phyloP scores from a whole-genome alignment of 495 filamentous ascomycete species.

The Penicillium pancosmium region DNA sequence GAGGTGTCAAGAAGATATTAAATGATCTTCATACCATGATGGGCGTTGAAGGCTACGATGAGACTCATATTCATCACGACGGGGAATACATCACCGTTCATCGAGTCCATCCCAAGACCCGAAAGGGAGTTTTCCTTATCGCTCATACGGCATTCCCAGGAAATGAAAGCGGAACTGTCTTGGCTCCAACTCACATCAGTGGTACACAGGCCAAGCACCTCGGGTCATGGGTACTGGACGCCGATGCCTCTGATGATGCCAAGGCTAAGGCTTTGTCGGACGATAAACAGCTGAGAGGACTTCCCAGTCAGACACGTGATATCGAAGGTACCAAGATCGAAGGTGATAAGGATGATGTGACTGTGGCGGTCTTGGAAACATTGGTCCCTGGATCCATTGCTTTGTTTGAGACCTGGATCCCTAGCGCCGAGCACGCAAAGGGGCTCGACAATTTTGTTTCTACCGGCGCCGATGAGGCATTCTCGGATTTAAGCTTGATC shows the following conservation, averaged over 20 bases:
- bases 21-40: slow-evolving; percentile 92
- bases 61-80: slow-evolving; percentile 96
- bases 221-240: slow-evolving; percentile 87
- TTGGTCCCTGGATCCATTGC: slow-evolving; percentile 94
- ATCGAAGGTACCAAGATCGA: slow-evolving; percentile 73
- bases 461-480: slow-evolving; percentile 77
- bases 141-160: slow-evolving; percentile 94
- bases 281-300: slow-evolving; percentile 69
- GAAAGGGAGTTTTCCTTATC: slow-evolving; percentile 92
- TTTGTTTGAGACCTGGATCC: slow-evolving; percentile 94
- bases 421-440: slow-evolving; percentile 73
- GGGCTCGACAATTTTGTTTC: slow-evolving; percentile 84
- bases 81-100: slow-evolving; percentile 96
- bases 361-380: slow-evolving; percentile 74
- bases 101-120: slow-evolving; percentile 83
- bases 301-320: slow-evolving; percentile 77
- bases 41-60: slow-evolving; percentile 90
- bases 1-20: slow-evolving; percentile 82
- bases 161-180: slow-evolving; percentile 73
- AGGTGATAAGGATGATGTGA: slow-evolving; percentile 66
- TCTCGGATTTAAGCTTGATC: slow-evolving; percentile 68
- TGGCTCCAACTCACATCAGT: slow-evolving; percentile 74
- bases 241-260: slow-evolving; percentile 68
- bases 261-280: slow-evolving; percentile 67
- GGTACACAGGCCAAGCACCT: slow-evolving; percentile 76